Conservation (phyloP, 495 filamentous ascomycete species). For the Bacidia rubella region DNA sequence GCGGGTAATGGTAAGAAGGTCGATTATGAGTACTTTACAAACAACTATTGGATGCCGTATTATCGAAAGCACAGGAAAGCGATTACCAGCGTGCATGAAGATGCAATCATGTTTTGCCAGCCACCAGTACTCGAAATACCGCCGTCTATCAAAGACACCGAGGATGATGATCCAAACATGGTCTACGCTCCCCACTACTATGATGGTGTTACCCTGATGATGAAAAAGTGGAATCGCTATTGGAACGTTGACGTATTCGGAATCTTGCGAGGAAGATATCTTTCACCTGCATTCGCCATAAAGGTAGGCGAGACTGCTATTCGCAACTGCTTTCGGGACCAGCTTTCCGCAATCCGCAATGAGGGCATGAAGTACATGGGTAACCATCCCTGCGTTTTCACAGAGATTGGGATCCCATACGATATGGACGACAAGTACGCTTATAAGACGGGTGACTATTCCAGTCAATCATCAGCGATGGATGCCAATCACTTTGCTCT, state of each 20-base stretch:
- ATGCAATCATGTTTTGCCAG: constrained; percentile 81
- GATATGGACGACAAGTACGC: constrained; percentile 96
- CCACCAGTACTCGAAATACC: constrained; percentile 86
- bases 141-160: constrained; percentile 71
- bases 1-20: constrained; percentile 59
- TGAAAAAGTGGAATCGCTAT: constrained; percentile 93
- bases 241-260: constrained; percentile 97
- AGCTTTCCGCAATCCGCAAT: constrained; percentile 72
- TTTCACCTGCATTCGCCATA: constrained; percentile 76
- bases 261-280: constrained; percentile 75
- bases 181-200: constrained; percentile 93
- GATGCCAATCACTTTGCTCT: constrained; percentile 93
- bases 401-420: constrained; percentile 94
- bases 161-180: constrained; percentile 78
- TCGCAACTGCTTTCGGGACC: constrained; percentile 83
- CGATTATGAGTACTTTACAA: constrained; percentile 74
- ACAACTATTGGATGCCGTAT: constrained; percentile 75
- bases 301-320: constrained; percentile 92
- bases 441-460: constrained; percentile 93
- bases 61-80: constrained; percentile 63
- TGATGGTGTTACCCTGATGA: constrained; percentile 91
- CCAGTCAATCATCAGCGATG: constrained; percentile 85
- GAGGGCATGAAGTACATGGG: constrained; percentile 90
- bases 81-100: constrained; percentile 60
- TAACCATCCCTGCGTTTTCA: constrained; percentile 77